Conservation (phyloP, 2,329 filamentous ascomycete species). For the Penicillium sclerotigenum region DNA sequence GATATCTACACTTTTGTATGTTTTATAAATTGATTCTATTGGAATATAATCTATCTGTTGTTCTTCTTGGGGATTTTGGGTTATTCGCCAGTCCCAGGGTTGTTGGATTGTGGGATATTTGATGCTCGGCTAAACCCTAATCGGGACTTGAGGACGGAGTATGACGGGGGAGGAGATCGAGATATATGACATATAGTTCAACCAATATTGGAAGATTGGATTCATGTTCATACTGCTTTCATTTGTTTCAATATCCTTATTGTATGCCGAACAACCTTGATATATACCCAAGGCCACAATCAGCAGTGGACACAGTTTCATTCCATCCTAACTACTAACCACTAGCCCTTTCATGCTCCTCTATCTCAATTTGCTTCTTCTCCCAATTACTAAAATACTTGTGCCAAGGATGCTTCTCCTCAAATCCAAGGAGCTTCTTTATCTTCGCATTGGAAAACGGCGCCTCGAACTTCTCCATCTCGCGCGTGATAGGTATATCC, state of each 20-base stretch:
- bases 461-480: conserved; percentile 58
- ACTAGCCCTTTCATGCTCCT: not conserved
- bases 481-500: conserved; percentile 50
- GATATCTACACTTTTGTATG: not conserved
- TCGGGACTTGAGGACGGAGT: not conserved
- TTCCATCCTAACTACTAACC: not conserved
- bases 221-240: not conserved
- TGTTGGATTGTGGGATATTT: conserved; percentile 25
- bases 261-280: not conserved
- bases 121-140: conserved; percentile 43
- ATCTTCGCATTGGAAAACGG: conserved; percentile 61
- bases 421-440: conserved; percentile 55
- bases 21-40: not conserved
- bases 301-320: not conserved
- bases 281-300: not conserved
- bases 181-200: too few species aligned
- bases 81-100: not conserved
- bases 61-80: not conserved
- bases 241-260: not conserved
- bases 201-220: not conserved
- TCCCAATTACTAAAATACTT: conserved; percentile 20
- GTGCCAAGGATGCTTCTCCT: conserved; percentile 50
- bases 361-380: conserved; percentile 7
- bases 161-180: not conserved
- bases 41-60: not conserved